Percentiles rank a stretch among this genome's conserved stretches.
Evolutionary conservation across 2,329 filamentous ascomycete genomes (phyloP).

Genomic region (Colletotrichum karsti): DNA sequence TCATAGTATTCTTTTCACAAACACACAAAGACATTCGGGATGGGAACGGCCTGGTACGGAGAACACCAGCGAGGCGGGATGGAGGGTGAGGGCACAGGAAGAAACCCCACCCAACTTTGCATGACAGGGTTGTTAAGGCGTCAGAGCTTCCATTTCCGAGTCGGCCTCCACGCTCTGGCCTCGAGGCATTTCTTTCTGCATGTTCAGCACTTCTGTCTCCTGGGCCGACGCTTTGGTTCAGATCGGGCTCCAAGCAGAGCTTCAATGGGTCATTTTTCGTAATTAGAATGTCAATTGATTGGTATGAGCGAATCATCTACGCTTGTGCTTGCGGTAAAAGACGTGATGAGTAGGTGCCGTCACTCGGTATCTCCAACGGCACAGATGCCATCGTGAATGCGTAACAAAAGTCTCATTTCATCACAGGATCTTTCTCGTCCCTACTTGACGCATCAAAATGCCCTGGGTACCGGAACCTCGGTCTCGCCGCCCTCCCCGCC

Average conservation of each 20-base stretch:
- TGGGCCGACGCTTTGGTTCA: background rate
- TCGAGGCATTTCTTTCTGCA: conserved; percentile 17
- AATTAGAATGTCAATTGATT: conserved; percentile 27
- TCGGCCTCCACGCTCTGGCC: conserved; percentile 21
- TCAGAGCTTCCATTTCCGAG: conserved; percentile 22
- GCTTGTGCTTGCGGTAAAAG: too few relatives aligned
- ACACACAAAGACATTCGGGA: conserved; percentile 17
- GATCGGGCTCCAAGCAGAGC: conserved; percentile 5
- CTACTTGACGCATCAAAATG: conserved; percentile 17
- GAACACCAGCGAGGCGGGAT: conserved; percentile 11
- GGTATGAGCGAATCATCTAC: background rate
- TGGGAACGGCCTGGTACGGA: conserved; percentile 9
- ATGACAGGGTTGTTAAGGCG: conserved; percentile 31
- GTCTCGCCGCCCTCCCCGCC: background rate
- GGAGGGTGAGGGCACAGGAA: conserved; percentile 11
- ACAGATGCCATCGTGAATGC: background rate
- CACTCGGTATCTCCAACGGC: background rate
- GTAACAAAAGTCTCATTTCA: conserved; percentile 16
- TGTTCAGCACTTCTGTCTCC: conserved; percentile 17
- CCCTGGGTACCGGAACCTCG: background rate
- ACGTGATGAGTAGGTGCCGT: too few relatives aligned
- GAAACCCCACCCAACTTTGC: conserved; percentile 22
- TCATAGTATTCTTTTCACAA: conserved; percentile 12
- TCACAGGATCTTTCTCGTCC: conserved; percentile 18
- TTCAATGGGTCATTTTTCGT: background rate